Evolutionary conservation across 805 yeast species (phyloP).

Genomic region (Tetrapisispora taiwanensis): DNA sequence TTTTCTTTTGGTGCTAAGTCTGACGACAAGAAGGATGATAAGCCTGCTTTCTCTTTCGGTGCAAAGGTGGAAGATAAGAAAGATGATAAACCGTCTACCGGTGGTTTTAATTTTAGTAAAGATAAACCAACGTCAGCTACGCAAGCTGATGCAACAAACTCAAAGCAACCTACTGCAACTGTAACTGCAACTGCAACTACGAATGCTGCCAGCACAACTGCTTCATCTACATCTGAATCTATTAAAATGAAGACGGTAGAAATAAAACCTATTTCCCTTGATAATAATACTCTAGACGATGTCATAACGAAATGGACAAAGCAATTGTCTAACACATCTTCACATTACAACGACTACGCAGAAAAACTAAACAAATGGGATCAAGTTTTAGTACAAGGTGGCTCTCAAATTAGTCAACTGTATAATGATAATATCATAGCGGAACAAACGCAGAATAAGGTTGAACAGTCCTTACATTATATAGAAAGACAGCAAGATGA

Average conservation of each 20-base stretch:
- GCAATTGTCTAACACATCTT: slow-evolving; percentile 63
- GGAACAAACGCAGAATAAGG: slow-evolving; percentile 72
- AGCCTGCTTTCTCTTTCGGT: slow-evolving; percentile 14
- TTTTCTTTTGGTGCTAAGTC: neutral
- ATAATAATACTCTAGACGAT: slow-evolving; percentile 88
- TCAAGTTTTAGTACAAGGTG: slow-evolving; percentile 67
- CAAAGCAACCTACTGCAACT: neutral
- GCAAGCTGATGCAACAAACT: neutral
- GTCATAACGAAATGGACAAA: slow-evolving; percentile 87
- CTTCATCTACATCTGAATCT: neutral
- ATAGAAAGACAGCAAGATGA: slow-evolving; percentile 91
- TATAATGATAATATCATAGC: slow-evolving; percentile 72
- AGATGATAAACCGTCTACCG: slow-evolving; percentile 7
- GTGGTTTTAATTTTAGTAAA: slow-evolving; percentile 3
- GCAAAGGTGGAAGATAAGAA: slow-evolving; percentile 8
- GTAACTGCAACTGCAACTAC: neutral
- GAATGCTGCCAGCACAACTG: too few species aligned
- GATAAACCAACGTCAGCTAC: neutral
- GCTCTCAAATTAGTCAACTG: slow-evolving; percentile 69
- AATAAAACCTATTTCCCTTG: slow-evolving; percentile 65
- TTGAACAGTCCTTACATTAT: slow-evolving; percentile 79
- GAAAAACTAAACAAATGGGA: slow-evolving; percentile 79
- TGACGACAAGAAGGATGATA: slow-evolving; percentile 1
- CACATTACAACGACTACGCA: slow-evolving; percentile 67
- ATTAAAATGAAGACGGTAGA: slow-evolving; percentile 39